These are phyloP conservation scores for Aegilops tauschii DNA, from an alignment of 176 grass and related monocot genomes.

Conservation along the genomic window DNA sequence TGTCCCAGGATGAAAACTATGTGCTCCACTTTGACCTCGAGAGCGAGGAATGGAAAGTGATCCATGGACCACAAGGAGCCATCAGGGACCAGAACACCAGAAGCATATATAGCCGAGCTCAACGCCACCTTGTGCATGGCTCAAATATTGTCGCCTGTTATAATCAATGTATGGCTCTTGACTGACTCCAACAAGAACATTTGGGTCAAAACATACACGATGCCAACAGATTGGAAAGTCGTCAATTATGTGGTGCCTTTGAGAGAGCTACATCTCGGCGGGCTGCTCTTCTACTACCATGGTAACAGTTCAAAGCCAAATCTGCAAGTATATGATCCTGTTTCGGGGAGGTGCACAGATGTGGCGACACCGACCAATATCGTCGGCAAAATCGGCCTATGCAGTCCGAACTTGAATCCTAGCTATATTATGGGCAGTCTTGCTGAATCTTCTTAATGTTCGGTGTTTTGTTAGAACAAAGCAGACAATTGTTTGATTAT, in stretches of 20 bases:
- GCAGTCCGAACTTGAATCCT: neutral
- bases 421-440: neutral
- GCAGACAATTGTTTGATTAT: too few species aligned
- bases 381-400: neutral
- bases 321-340: neutral
- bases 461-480: too few species aligned
- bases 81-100: too few species aligned
- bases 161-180: neutral
- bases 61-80: neutral
- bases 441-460: neutral
- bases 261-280: neutral
- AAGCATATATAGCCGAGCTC: neutral
- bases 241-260: neutral
- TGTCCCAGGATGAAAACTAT: neutral
- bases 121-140: neutral
- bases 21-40: neutral
- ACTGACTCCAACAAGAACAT: neutral
- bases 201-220: neutral
- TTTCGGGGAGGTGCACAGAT: neutral
- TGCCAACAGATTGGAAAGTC: neutral
- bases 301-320: neutral
- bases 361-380: neutral
- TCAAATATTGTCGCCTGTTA: neutral
- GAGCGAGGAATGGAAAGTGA: neutral
- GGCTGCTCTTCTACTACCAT: neutral